Percentiles rank a stretch among this genome's conserved stretches.
Evolutionary conservation across 208 protist genomes (phyloP).

Genomic region (Angomonas desouzai): DNA sequence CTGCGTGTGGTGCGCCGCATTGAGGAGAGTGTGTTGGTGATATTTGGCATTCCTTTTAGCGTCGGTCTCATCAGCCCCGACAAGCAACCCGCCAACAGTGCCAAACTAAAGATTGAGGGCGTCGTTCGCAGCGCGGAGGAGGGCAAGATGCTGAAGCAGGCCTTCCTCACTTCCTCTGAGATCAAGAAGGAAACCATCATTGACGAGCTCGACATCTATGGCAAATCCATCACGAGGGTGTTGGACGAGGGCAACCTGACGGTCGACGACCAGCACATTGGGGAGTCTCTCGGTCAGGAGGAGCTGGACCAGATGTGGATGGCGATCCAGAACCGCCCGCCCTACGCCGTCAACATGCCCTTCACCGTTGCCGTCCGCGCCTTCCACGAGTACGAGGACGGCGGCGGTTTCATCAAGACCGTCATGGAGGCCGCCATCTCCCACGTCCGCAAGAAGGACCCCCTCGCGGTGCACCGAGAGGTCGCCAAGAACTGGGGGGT

Average conservation of each 20-base stretch:
- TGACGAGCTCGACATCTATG: slow-evolving; percentile 75
- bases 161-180: slow-evolving; percentile 49
- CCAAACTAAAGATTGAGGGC: slow-evolving; percentile 81
- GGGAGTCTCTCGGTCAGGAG: slow-evolving; percentile 61
- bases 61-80: slow-evolving; percentile 57
- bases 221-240: slow-evolving; percentile 27
- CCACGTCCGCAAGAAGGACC: slow-evolving; percentile 41
- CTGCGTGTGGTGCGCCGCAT: slow-evolving; percentile 53
- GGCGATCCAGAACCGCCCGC: slow-evolving; percentile 38
- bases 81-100: slow-evolving; percentile 61
- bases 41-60: slow-evolving; percentile 47
- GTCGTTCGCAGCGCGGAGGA: slow-evolving; percentile 33
- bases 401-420: slow-evolving; percentile 55
- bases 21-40: slow-evolving; percentile 45
- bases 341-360: slow-evolving; percentile 41
- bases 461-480: slow-evolving; percentile 58
- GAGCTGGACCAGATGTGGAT: slow-evolving; percentile 77
- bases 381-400: slow-evolving; percentile 61
- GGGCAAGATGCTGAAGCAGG: slow-evolving; percentile 56
- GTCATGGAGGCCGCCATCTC: slow-evolving; percentile 64
- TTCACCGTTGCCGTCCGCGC: slow-evolving; percentile 42
- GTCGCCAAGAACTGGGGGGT: slow-evolving; percentile 80
- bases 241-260: slow-evolving; percentile 33
- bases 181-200: slow-evolving; percentile 59
- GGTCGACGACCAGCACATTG: slow-evolving; percentile 32